A percentile compares a stretch with the other conserved stretches of the same genome.
Evolutionary conservation across 2,329 filamentous ascomycete genomes (phyloP).

Genomic region (Neofusicoccum cordaticola): DNA sequence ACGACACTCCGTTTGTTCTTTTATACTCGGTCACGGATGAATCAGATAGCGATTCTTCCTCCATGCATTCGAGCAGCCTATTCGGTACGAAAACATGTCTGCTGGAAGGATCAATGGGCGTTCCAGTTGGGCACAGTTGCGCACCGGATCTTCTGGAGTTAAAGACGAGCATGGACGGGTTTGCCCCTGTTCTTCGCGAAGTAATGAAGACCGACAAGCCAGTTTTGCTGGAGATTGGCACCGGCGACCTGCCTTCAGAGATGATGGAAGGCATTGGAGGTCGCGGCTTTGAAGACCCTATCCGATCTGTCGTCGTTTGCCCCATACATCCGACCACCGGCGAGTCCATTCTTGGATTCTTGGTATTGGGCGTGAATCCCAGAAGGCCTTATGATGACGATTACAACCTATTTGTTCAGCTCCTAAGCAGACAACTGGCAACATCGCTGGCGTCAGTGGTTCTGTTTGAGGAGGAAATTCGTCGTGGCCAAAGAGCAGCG

Average conservation of each 20-base stretch:
- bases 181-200: slow-evolving; percentile 72
- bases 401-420: slow-evolving; percentile 72
- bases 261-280: slow-evolving; percentile 67
- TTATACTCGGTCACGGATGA: slow-evolving; percentile 75
- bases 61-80: slow-evolving; percentile 66
- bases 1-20: slow-evolving; percentile 72
- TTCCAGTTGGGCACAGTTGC: slow-evolving; percentile 61
- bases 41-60: slow-evolving; percentile 67
- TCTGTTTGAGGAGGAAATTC: slow-evolving; percentile 79
- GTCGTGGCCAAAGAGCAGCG: slow-evolving; percentile 69
- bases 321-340: slow-evolving; percentile 75
- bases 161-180: slow-evolving; percentile 66
- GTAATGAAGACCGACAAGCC: slow-evolving; percentile 68
- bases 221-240: slow-evolving; percentile 64
- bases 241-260: slow-evolving; percentile 61
- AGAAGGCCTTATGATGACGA: slow-evolving; percentile 76
- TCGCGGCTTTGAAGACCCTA: slow-evolving; percentile 69
- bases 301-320: slow-evolving; percentile 69
- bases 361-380: slow-evolving; percentile 76
- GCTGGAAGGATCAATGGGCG: slow-evolving; percentile 71
- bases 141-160: slow-evolving; percentile 65
- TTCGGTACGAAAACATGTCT: slow-evolving; percentile 61
- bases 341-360: slow-evolving; percentile 71
- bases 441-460: slow-evolving; percentile 80
- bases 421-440: slow-evolving; percentile 71